phyloP scores from a whole-genome alignment of 2,329 filamentous ascomycete genomes.

The Pseudonectria foliicola region DNA sequence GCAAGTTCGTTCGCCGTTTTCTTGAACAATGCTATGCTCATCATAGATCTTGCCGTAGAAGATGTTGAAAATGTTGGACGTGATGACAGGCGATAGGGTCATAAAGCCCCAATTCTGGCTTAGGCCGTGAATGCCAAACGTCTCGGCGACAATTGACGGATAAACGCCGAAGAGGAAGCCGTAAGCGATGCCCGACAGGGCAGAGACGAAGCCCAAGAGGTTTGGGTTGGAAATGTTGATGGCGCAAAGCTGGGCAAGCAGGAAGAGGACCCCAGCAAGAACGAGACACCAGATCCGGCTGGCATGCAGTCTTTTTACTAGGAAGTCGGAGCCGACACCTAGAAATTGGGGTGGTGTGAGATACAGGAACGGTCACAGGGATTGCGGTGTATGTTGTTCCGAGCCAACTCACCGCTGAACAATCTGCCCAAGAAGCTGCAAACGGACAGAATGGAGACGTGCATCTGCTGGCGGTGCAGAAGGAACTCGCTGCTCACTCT shows the following conservation, averaged over 20 bases:
- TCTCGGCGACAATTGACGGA: conserved; percentile 81
- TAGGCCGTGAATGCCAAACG: conserved; percentile 82
- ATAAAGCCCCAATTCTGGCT: conserved; percentile 96
- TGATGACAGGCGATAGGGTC: conserved; percentile 80
- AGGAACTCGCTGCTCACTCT: conserved; percentile 67
- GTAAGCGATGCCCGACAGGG: conserved; percentile 80
- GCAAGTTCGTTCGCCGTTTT: conserved; percentile 66
- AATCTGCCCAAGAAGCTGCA: conserved; percentile 80
- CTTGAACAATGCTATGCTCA: conserved; percentile 61
- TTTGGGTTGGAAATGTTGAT: conserved; percentile 71
- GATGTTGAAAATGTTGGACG: conserved; percentile 86
- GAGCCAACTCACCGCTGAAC: conserved; percentile 53
- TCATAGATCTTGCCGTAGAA: conserved; percentile 85
- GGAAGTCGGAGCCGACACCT: conserved; percentile 85
- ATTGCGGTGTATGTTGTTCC: no score
- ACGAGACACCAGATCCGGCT: conserved; percentile 90
- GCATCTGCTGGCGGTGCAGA: conserved; percentile 74
- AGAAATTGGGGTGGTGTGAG: no score
- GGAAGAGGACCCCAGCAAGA: conserved; percentile 69
- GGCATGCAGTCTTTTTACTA: conserved; percentile 72
- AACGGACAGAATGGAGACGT: conserved; percentile 89
- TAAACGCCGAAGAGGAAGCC: conserved; percentile 92
- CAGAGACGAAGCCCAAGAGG: conserved; percentile 69
- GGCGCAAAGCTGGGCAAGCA: conserved; percentile 69
- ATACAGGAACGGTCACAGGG: no score